phyloP scores from a whole-genome alignment of 345 rosid species.

The Salix purpurea region DNA sequence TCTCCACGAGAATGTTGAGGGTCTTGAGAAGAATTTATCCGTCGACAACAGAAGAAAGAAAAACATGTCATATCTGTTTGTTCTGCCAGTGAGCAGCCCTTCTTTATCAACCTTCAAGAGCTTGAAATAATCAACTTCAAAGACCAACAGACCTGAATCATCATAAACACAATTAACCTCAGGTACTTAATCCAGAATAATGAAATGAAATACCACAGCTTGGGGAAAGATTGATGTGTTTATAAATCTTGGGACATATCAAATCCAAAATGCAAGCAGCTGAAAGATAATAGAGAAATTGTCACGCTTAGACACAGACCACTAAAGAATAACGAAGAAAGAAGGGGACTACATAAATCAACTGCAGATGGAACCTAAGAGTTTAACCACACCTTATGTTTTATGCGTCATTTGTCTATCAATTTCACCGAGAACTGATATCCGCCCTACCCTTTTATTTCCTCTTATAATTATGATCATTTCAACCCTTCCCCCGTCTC shows the following conservation, averaged over 20 bases:
- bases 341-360: background rate
- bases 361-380: background rate
- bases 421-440: background rate
- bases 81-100: conserved; percentile 22
- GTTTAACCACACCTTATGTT: background rate
- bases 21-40: conserved; percentile 11
- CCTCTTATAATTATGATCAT: background rate
- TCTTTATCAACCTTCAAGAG: conserved; percentile 15
- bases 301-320: background rate
- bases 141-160: conserved; percentile 26
- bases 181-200: background rate
- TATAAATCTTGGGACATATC: background rate
- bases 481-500: background rate
- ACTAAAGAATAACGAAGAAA: background rate
- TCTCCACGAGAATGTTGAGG: conserved; percentile 22
- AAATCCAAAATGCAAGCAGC: background rate
- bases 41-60: conserved; percentile 41
- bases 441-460: background rate
- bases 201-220: background rate
- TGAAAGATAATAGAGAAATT: background rate
- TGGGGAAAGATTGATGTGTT: background rate
- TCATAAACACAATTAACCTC: conserved; percentile 5
- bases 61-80: conserved; percentile 56
- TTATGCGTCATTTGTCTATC: background rate
- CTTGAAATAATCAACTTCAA: conserved; percentile 17